phyloP scores from a whole-genome alignment of 768 basidiomycete species.

The Amanita thiersii region DNA sequence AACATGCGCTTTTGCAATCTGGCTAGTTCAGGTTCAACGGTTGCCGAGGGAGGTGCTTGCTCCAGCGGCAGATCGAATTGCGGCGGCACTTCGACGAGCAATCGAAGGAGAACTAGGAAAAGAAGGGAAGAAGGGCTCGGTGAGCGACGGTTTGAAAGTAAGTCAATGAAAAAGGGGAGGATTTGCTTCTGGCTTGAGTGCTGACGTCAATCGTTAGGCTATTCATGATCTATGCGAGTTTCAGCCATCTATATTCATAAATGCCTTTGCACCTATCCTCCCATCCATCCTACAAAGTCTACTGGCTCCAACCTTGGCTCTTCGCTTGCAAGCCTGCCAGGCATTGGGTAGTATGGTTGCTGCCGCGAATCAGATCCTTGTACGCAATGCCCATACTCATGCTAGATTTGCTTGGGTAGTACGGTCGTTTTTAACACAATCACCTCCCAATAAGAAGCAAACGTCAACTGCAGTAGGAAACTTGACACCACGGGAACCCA shows the following conservation, averaged over 20 bases:
- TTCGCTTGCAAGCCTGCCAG: constrained; percentile 68
- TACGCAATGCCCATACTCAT: constrained; percentile 28
- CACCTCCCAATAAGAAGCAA: constrained; percentile 27
- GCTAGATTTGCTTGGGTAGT: constrained; percentile 43
- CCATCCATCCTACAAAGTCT: constrained; percentile 56
- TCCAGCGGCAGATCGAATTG: constrained; percentile 60
- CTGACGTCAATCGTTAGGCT: constrained; percentile 35
- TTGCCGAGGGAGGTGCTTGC: constrained; percentile 53
- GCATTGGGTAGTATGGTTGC: constrained; percentile 65
- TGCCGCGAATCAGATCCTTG: constrained; percentile 40
- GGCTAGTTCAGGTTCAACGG: constrained; percentile 64
- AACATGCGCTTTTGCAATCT: constrained; percentile 72
- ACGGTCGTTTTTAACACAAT: constrained; percentile 37
- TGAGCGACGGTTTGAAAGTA: constrained; percentile 73
- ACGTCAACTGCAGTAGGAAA: constrained; percentile 17
- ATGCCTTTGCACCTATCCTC: constrained; percentile 47
- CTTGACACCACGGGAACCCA: constrained; percentile 28
- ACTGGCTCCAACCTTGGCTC: constrained; percentile 52
- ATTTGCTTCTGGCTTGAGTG: constrained; percentile 6
- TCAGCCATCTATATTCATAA: constrained; percentile 62
- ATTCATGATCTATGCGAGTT: constrained; percentile 60
- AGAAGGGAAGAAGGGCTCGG: constrained; percentile 83
- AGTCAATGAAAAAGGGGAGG: too few species aligned
- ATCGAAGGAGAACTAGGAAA: constrained; percentile 81
- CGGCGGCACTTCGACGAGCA: constrained; percentile 64